Conservation (phyloP, 257 asterid genomes). For the Scutellaria baicalensis region DNA sequence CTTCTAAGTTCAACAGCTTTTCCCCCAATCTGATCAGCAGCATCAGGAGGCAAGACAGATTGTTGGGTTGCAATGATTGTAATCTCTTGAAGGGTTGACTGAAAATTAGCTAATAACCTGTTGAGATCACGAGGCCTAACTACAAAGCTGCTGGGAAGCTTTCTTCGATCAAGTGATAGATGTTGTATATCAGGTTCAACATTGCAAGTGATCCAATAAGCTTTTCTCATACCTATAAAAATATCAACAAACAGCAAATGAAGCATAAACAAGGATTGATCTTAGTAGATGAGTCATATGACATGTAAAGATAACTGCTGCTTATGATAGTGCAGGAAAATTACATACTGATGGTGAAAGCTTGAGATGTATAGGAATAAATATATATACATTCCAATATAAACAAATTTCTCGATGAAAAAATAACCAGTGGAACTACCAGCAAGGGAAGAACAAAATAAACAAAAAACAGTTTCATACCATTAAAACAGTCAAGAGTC, state of each 20-base stretch:
- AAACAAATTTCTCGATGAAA: neutral
- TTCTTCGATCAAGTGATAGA: conserved; percentile 76
- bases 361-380: neutral
- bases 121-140: conserved; percentile 89
- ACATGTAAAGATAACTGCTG: neutral
- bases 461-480: conserved; percentile 28
- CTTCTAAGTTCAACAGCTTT: conserved; percentile 97
- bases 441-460: neutral
- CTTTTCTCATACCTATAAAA: conserved; percentile 72
- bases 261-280: neutral
- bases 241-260: conserved; percentile 4
- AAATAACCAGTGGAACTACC: neutral
- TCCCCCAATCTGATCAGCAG: conserved; percentile 74
- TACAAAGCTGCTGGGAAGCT: conserved; percentile 84
- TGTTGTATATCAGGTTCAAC: conserved; percentile 84
- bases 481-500: conserved; percentile 75
- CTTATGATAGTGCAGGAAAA: neutral
- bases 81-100: conserved; percentile 88
- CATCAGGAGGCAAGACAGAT: conserved; percentile 51
- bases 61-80: conserved; percentile 82
- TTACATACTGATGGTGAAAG: neutral
- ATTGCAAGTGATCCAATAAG: conserved; percentile 87
- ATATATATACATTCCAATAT: neutral
- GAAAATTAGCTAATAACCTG: conserved; percentile 76
- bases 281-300: neutral